Conservation (phyloP, 2,329 filamentous ascomycete genomes). For the Fusarium caatingaense region DNA sequence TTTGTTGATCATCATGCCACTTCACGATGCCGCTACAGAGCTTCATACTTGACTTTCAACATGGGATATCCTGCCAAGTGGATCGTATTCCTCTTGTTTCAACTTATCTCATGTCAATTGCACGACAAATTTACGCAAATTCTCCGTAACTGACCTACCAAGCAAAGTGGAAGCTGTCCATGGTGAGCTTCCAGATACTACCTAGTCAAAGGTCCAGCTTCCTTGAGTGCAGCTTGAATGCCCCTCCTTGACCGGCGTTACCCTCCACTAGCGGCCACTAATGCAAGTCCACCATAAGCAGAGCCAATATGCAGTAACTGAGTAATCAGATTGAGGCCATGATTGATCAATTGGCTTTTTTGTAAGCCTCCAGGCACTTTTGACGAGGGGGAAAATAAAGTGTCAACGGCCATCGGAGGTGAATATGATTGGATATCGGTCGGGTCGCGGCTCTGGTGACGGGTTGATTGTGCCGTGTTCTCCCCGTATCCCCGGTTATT, state of each 20-base stretch:
- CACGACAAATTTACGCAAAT: neutral
- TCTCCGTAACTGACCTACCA: neutral
- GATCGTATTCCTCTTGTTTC: neutral
- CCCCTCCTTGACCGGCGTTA: constrained; percentile 15
- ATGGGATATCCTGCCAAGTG: neutral
- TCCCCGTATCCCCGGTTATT: constrained; percentile 12
- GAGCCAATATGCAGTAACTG: neutral
- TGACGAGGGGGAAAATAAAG: neutral
- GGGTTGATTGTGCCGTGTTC: constrained; percentile 5
- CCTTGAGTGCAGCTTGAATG: neutral
- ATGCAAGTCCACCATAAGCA: constrained; percentile 22
- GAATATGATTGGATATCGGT: constrained; percentile 30
- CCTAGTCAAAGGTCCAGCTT: neutral
- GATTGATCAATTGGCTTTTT: constrained; percentile 13
- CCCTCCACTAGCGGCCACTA: constrained; percentile 20
- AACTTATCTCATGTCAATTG: neutral
- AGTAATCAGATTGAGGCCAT: constrained; percentile 13
- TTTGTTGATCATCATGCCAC: neutral
- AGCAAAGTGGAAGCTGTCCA: constrained; percentile 3
- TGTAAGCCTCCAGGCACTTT: constrained; percentile 14
- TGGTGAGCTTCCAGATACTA: neutral
- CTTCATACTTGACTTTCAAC: neutral
- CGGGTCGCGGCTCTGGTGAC: constrained; percentile 29
- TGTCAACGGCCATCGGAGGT: constrained; percentile 24
- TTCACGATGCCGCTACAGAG: neutral